A percentile compares a stretch with the other conserved stretches of the same genome.
These are phyloP conservation scores for Amylostereum areolatum DNA, from an alignment of 1,284 basidiomycete genomes.

Conservation along the genomic window DNA sequence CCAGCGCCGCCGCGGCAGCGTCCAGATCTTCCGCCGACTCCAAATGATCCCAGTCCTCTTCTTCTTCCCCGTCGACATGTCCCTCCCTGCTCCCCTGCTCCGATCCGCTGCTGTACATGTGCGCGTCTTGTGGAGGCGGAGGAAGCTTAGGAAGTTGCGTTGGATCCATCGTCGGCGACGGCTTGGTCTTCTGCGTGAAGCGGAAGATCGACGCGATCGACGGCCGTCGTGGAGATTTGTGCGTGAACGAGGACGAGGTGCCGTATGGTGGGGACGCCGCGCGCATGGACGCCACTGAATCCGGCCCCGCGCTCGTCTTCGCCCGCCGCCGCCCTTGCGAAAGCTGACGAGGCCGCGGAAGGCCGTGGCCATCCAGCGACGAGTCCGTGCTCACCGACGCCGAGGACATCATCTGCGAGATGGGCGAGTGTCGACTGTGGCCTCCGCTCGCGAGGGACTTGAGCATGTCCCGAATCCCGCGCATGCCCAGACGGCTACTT, in stretches of 20 bases:
- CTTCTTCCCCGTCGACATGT: slow-evolving; percentile 18
- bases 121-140: neutral
- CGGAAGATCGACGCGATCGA: slow-evolving; percentile 74
- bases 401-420: slow-evolving; percentile 41
- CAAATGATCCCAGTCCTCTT: slow-evolving; percentile 70
- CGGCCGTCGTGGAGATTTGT: slow-evolving; percentile 61
- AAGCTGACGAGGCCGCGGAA: slow-evolving; percentile 21
- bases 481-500: slow-evolving; percentile 54
- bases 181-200: slow-evolving; percentile 50
- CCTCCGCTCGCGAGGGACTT: slow-evolving; percentile 34
- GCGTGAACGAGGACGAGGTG: slow-evolving; percentile 28
- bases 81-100: slow-evolving; percentile 10
- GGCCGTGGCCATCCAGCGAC: slow-evolving; percentile 28
- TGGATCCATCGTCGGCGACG: slow-evolving; percentile 8
- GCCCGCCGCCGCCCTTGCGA: slow-evolving; percentile 31
- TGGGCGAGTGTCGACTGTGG: slow-evolving; percentile 14
- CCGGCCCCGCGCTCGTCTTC: slow-evolving; percentile 50
- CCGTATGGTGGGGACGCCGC: slow-evolving; percentile 30
- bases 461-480: slow-evolving; percentile 68
- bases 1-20: slow-evolving; percentile 29
- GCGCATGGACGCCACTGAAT: slow-evolving; percentile 33
- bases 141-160: neutral
- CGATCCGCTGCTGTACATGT: slow-evolving; percentile 13
- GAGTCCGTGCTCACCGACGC: slow-evolving; percentile 35
- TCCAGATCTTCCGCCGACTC: slow-evolving; percentile 61